Evolutionary conservation across 1,284 basidiomycete species (phyloP), one percentile per base, ranked within the genome.

Genomic region (Thelephora terrestris): DNA sequence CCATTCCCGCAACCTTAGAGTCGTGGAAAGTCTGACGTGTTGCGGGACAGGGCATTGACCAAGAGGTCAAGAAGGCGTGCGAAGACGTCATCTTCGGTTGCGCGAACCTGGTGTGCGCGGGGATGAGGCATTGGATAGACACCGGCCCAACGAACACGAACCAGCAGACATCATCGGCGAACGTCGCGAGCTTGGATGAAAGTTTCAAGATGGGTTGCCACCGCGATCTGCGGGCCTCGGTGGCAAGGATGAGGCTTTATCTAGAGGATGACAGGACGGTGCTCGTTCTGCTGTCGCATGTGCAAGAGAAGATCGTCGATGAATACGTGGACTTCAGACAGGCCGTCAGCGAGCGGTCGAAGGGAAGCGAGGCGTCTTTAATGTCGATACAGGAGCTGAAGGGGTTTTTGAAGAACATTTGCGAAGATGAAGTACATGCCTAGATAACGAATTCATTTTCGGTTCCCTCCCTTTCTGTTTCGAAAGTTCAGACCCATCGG

Each of bases 181-280:
- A 71, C 50, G 76, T 76, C 2, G 66, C 71, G 40, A 62, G 58
- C 5, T 68, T 79, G 2, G 76, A 85, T 50, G 66, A 69, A 2
- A 67, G 69, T 34, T 86, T 85, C 64, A 67, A 71, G 46, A 59
- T 60, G 9, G 62, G 70, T 1, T 76, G 76, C 49, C 72, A 75
- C 55, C 67, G 71, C 2, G 78, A 83, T 55, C 66, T 90, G n/a
- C 73, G 72, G 23, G 64, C 64, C 2, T 75, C 70, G 53, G 71
- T 78, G 14, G 70, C 63, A 5, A 70, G 77, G 43, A 64, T 92
- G 55, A 70, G 75, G 58, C 58, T 88, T 48, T 95, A 92, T 60
- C 72, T 96, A 12, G 81, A 85, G 54, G 87, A 91, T 54, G 74
- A 78, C 54, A 74, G 84, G 50, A 91, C 90, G 6, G 85, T 86